These are phyloP conservation scores for Yamadazyma membranifaciens DNA, from an alignment of 1,139 yeast species.

Conservation along the genomic window DNA sequence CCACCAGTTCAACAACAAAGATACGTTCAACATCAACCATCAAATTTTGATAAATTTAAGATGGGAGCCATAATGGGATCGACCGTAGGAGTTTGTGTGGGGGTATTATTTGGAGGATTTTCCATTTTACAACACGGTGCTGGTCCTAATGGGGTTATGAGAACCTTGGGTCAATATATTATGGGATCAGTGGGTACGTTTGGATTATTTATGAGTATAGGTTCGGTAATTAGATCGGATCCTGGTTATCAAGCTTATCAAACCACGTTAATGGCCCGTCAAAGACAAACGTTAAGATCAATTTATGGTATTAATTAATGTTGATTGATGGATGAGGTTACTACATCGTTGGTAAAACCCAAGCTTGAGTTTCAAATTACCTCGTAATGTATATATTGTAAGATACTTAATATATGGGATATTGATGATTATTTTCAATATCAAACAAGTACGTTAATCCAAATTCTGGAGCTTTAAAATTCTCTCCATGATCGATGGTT, in stretches of 20 bases:
- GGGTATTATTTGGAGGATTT: slow-evolving; percentile 90
- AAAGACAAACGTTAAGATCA: slow-evolving; percentile 20
- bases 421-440: slow-evolving; percentile 18
- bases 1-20: slow-evolving; percentile 84
- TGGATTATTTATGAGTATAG: slow-evolving; percentile 93
- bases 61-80: slow-evolving; percentile 98
- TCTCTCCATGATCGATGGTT: slow-evolving; percentile 16
- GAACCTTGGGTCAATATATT: slow-evolving; percentile 94
- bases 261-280: slow-evolving; percentile 35
- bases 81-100: slow-evolving; percentile 94
- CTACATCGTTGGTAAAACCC: neutral
- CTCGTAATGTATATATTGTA: slow-evolving; percentile 1
- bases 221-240: slow-evolving; percentile 87
- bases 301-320: slow-evolving; percentile 4
- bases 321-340: no score
- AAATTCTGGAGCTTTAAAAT: slow-evolving; percentile 38
- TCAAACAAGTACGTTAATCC: slow-evolving; percentile 43
- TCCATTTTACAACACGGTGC: slow-evolving; percentile 91
- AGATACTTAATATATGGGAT: slow-evolving; percentile 12
- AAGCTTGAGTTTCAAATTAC: neutral
- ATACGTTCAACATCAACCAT: slow-evolving; percentile 74
- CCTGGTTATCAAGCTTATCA: slow-evolving; percentile 44
- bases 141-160: slow-evolving; percentile 97
- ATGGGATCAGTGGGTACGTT: slow-evolving; percentile 97
- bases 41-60: slow-evolving; percentile 92